Evolutionary conservation across 2,329 filamentous ascomycete genomes (phyloP), one percentile per base, ranked within the genome.

Genomic region (Pyrenophora seminiperda): DNA sequence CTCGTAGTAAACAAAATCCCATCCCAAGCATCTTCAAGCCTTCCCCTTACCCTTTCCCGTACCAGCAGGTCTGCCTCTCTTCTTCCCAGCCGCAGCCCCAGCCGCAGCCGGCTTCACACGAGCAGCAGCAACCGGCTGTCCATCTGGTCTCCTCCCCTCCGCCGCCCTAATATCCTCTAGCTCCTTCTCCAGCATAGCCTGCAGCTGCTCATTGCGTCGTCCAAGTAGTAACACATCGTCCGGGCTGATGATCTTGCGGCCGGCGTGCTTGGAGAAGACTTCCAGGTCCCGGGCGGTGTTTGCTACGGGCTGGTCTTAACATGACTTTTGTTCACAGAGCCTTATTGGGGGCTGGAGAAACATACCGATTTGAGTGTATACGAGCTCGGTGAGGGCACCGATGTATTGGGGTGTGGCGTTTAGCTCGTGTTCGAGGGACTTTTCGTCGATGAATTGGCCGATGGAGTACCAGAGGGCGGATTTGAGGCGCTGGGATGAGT

Each of bases 381-480:
- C 88, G 73, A 96, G 83, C 72, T 96, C 91, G 1, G 90, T 94
- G 67, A 75, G 49, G 2, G 73, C 73, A 7, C 88, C 91, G 61
- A 95, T 95, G 72, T 95, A 96, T 67, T 96, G 91, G 1, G 90
- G 90, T 19, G 93, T 96, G 5, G 92, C 90, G 73, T 96, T 97
- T 57, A 90, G 82, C 67, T 89, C 85, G 20, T 86, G 79, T 48
- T 82, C 79, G 22, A 91, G 76, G 14, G 86, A 87, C 69, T 96
- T 88, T 59, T 93, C 86, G 71, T 97, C 93, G 57, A 96, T 89
- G 53, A 95, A 93, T 70, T 73, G 67, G 50, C 73, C 72, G 53
- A 75, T 71, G 18, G 65, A 50, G 63, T 73, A 75, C 73, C 73
- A 75, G 48, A 75, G 71, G 27, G 73, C 70, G 32, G 73, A 73